Percentiles rank a stretch among this genome's conserved stretches.
These are phyloP conservation scores for Yamagishiella unicocca DNA, from an alignment of 139 green algal species.

Conservation along the genomic window DNA sequence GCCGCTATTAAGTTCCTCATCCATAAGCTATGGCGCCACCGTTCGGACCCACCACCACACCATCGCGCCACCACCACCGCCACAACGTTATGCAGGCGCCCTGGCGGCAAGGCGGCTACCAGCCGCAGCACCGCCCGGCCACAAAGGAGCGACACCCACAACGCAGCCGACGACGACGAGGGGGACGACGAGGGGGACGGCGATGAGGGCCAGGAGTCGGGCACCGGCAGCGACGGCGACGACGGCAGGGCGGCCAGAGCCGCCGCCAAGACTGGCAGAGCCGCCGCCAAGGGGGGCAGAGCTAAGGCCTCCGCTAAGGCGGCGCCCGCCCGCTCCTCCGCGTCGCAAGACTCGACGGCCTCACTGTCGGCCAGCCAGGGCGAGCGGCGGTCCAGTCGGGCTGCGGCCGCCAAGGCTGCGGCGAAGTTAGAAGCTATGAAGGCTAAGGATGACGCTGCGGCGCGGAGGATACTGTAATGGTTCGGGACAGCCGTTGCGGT, in stretches of 20 bases:
- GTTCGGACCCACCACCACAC: not conserved
- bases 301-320: not conserved
- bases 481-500: too few species aligned
- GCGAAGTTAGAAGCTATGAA: not conserved
- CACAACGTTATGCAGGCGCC: too few species aligned
- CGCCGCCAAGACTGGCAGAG: not conserved
- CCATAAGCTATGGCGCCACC: too few species aligned
- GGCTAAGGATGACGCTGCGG: not conserved
- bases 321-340: not conserved
- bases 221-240: not conserved
- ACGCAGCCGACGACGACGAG: not conserved
- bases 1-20: too few species aligned
- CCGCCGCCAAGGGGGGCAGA: not conserved
- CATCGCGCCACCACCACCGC: not conserved
- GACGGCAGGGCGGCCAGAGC: not conserved
- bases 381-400: not conserved
- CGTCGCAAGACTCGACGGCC: not conserved
- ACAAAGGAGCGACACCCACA: not conserved
- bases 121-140: not conserved
- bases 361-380: not conserved
- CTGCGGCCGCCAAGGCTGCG: not conserved
- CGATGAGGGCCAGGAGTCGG: not conserved
- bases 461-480: too few species aligned
- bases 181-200: not conserved
- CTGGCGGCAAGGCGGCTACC: not conserved